A percentile compares a stretch with the other conserved stretches of the same genome.
phyloP scores from a whole-genome alignment of 805 yeast genomes.

The Novakomyces olei region DNA sequence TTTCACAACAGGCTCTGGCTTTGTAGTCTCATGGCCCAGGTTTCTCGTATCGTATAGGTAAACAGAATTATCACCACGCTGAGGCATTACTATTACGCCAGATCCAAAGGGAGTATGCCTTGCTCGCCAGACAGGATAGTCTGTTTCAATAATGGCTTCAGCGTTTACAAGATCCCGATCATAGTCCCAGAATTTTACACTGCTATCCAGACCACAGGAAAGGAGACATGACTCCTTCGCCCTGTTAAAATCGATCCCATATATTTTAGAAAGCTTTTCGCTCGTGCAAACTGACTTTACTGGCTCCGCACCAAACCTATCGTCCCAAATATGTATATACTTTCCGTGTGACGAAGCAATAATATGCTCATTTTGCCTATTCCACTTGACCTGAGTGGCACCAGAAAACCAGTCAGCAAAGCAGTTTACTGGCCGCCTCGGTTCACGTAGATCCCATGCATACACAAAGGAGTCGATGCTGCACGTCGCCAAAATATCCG shows the following conservation, averaged over 20 bases:
- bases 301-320: slow-evolving; percentile 61
- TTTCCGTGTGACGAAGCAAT: slow-evolving; percentile 76
- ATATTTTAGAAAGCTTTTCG: slow-evolving; percentile 42
- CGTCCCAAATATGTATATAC: slow-evolving; percentile 68
- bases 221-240: slow-evolving; percentile 37
- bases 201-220: slow-evolving; percentile 68
- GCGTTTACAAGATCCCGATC: slow-evolving; percentile 23
- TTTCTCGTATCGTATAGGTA: slow-evolving; percentile 4
- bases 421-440: slow-evolving; percentile 40
- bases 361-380: slow-evolving; percentile 46
- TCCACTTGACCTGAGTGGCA: slow-evolving; percentile 92
- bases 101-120: slow-evolving; percentile 74
- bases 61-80: slow-evolving; percentile 59
- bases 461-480: slow-evolving; percentile 73
- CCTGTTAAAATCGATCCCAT: slow-evolving; percentile 68
- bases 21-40: slow-evolving; percentile 12
- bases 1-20: slow-evolving; percentile 28
- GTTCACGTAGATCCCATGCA: slow-evolving; percentile 78
- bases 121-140: slow-evolving; percentile 76
- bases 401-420: slow-evolving; percentile 94
- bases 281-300: slow-evolving; percentile 51
- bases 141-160: slow-evolving; percentile 37
- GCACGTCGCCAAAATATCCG: slow-evolving; percentile 77
- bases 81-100: slow-evolving; percentile 75
- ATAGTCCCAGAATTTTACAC: slow-evolving; percentile 66